Conservation (phyloP, 768 basidiomycete species). For the Lactarius pseudohatsudake region DNA sequence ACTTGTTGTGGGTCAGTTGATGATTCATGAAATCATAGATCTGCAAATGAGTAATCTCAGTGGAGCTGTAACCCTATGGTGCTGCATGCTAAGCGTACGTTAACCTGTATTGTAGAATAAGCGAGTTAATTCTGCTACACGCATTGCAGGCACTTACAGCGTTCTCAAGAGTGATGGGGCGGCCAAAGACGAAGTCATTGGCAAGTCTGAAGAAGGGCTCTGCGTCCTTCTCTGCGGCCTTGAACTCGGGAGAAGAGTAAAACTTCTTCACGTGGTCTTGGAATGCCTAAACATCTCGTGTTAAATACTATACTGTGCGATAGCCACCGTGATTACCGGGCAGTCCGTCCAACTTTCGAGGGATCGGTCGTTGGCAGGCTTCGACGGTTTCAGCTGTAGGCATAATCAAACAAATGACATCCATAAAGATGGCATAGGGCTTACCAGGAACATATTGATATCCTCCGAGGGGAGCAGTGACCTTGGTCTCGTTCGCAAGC, state of each 20-base stretch:
- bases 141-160: conserved; percentile 47
- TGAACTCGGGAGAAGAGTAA: conserved; percentile 65
- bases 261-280: conserved; percentile 61
- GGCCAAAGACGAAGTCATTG: conserved; percentile 71
- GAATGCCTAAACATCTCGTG: conserved; percentile 48
- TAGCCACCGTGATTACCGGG: conserved; percentile 40
- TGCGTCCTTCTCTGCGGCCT: conserved; percentile 54
- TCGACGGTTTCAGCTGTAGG: conserved; percentile 77
- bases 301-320: conserved; percentile 13
- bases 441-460: conserved; percentile 85
- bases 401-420: conserved; percentile 8
- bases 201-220: conserved; percentile 63
- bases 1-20: conserved; percentile 77
- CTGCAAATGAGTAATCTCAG: conserved; percentile 38
- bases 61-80: background rate
- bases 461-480: conserved; percentile 73
- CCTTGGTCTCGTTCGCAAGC: conserved; percentile 73
- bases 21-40: conserved; percentile 78
- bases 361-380: conserved; percentile 78
- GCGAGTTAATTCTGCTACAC: conserved; percentile 6
- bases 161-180: conserved; percentile 65
- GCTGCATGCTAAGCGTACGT: conserved; percentile 47
- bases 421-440: conserved; percentile 18
- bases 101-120: conserved; percentile 53
- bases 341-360: conserved; percentile 78